phyloP scores from a whole-genome alignment of 2,329 filamentous ascomycete species.

The Venturiaceae sp. region DNA sequence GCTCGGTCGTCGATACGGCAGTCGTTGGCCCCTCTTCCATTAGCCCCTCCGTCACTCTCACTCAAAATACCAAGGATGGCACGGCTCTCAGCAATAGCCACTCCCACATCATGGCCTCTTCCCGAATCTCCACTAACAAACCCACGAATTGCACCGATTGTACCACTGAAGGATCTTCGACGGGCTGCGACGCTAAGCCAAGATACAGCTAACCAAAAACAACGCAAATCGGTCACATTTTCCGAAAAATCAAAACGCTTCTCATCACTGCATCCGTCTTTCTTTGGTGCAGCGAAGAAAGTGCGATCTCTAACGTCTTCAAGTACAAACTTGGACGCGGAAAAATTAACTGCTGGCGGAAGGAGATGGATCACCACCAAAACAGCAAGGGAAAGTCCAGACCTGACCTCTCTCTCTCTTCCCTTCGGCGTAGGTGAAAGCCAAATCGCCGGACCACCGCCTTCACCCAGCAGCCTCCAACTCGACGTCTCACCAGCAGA shows the following conservation, averaged over 20 bases:
- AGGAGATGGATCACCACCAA: no score
- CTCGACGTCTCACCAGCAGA: not conserved
- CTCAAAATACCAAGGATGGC: not conserved
- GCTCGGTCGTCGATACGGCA: no score
- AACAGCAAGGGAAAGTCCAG: not conserved
- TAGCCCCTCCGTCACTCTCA: not conserved
- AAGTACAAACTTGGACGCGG: no score
- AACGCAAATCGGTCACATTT: not conserved
- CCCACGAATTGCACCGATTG: not conserved
- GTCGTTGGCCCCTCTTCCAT: not conserved
- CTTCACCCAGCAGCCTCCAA: not conserved
- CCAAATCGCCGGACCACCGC: not conserved
- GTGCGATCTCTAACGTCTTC: no score
- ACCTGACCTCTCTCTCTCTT: not conserved
- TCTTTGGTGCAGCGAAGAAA: not conserved
- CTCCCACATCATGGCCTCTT: not conserved
- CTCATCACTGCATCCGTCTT: not conserved
- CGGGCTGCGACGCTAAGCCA: no score
- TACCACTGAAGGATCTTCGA: not conserved
- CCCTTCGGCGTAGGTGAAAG: not conserved
- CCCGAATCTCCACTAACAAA: not conserved
- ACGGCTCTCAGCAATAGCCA: not conserved
- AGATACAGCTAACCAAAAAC: no score
- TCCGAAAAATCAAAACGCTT: not conserved
- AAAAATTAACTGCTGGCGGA: no score